These are phyloP conservation scores for Pythium myriotylum DNA, from an alignment of 352 stramenopile species.

Conservation along the genomic window DNA sequence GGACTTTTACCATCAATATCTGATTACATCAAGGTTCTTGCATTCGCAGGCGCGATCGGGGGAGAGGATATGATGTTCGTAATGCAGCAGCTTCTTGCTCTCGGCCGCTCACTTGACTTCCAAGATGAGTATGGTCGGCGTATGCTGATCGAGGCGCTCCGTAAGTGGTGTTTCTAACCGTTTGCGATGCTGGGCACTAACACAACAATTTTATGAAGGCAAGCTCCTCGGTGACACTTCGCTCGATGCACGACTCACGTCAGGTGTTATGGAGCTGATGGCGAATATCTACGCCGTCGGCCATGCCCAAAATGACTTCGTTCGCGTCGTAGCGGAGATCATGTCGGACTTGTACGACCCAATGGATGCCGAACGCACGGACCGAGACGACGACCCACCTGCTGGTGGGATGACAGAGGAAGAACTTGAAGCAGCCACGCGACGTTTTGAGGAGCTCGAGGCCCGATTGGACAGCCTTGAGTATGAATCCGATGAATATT, in stretches of 20 bases:
- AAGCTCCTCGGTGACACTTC: slow-evolving; percentile 59
- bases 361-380: slow-evolving; percentile 43
- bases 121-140: slow-evolving; percentile 82
- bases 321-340: slow-evolving; percentile 77
- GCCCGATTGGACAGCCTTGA: slow-evolving; percentile 55
- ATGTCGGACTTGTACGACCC: slow-evolving; percentile 78
- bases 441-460: slow-evolving; percentile 71
- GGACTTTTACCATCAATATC: slow-evolving; percentile 63
- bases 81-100: slow-evolving; percentile 61
- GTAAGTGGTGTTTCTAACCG: slow-evolving; percentile 33
- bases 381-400: slow-evolving; percentile 21
- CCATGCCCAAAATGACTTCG: slow-evolving; percentile 78
- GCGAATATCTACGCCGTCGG: slow-evolving; percentile 63
- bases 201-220: slow-evolving; percentile 31
- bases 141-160: slow-evolving; percentile 62
- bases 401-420: slow-evolving; percentile 45
- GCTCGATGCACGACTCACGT: slow-evolving; percentile 62
- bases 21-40: slow-evolving; percentile 72
- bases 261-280: slow-evolving; percentile 76
- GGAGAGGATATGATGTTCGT: slow-evolving; percentile 62
- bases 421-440: slow-evolving; percentile 51
- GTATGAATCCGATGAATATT: slow-evolving; percentile 63
- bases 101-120: slow-evolving; percentile 73
- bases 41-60: slow-evolving; percentile 42
- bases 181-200: too few species aligned